Percentiles rank a stretch among this genome's conserved stretches.
Conservation (phyloP, 2,329 filamentous ascomycete species). For the Xylariaceae sp. region DNA sequence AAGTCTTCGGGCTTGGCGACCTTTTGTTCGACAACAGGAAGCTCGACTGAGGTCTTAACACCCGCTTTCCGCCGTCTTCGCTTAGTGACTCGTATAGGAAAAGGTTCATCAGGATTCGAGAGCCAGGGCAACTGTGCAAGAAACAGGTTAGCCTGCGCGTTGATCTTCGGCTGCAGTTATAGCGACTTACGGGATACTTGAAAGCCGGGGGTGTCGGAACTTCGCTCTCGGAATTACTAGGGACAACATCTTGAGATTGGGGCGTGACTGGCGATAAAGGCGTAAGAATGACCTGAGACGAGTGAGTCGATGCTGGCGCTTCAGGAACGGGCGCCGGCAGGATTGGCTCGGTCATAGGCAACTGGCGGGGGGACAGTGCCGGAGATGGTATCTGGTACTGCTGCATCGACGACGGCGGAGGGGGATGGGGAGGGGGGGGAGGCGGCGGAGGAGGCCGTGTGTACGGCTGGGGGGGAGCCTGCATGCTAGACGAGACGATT, state of each 20-base stretch:
- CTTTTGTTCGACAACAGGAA: slow-evolving; percentile 41
- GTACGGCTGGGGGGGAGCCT: slow-evolving; percentile 43
- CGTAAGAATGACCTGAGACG: slow-evolving; percentile 38
- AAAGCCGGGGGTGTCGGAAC: slow-evolving; percentile 35
- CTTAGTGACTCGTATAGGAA: slow-evolving; percentile 43
- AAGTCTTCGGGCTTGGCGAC: slow-evolving; percentile 19
- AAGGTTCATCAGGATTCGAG: slow-evolving; percentile 48
- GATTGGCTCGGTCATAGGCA: slow-evolving; percentile 43
- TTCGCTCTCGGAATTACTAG: slow-evolving; percentile 28
- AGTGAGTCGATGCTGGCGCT: slow-evolving; percentile 52
- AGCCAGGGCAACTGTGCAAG: slow-evolving; percentile 53
- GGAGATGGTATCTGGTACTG: slow-evolving; percentile 42
- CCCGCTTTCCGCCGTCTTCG: slow-evolving; percentile 40
- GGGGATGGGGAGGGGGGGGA: slow-evolving; percentile 40
- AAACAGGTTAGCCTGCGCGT: slow-evolving; percentile 26
- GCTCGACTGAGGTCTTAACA: slow-evolving; percentile 39
- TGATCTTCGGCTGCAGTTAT: neutral
- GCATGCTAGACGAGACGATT: slow-evolving; percentile 42
- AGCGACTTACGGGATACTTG: slow-evolving; percentile 47
- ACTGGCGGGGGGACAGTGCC: slow-evolving; percentile 47
- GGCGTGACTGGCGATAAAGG: slow-evolving; percentile 48
- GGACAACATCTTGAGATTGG: slow-evolving; percentile 34
- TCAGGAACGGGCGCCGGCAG: slow-evolving; percentile 40
- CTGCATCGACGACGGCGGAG: slow-evolving; percentile 43
- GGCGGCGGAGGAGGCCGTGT: slow-evolving; percentile 39